Base-by-base conservation (phyloP, 306 rosid genomes). In the Vachellia pachyceras region DNA sequence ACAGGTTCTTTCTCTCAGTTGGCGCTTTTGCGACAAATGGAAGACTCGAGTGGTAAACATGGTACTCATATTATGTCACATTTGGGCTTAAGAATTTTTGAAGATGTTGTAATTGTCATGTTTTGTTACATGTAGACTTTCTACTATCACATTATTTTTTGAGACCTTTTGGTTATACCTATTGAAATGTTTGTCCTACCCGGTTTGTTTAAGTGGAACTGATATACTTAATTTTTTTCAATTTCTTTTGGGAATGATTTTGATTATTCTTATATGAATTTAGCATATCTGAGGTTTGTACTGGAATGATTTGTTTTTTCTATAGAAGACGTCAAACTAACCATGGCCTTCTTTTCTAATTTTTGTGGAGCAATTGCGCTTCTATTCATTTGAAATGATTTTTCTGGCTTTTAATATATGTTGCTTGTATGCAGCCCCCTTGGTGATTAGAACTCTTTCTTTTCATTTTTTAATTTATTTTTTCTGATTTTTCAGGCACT, bases 401-500 rank as follows among this genome's bases (percentile, higher is more conserved):
- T 10, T 15, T 2, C 33, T 15, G 10, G 20, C 50, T 33, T 25
- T 25, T 2, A 7, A 69, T 63, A 65, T 37, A 41, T 76, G 66
- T 55, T 20, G 39, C 29, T 54, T 46, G 36, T 65, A 12, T 46
- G 36, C 25, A 13, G n/a, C 69, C 58, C 66, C 3, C 45, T 63
- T 17, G 8, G 1, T 78, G 17, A 20, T 75, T 58, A 49, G 20
- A 69, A 49, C 44, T 67, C 29, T 39, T 76, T 60, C 35, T 41
- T 29, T 18, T 14, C 70, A 12, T 69, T 81, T 44, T 63, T 17
- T 69, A 33, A 80, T 70, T 54, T 49, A n/a, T 79, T 73, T 60
- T 23, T 77, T 77, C 4, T 77, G 55, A 77, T 68, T 87, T 90
- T 90, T 72, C 90, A 94, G 97, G 95, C 72, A 73, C 88, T 86